These are phyloP conservation scores for Podospora tetraspora DNA, from an alignment of 495 filamentous ascomycete genomes.

Conservation along the genomic window DNA sequence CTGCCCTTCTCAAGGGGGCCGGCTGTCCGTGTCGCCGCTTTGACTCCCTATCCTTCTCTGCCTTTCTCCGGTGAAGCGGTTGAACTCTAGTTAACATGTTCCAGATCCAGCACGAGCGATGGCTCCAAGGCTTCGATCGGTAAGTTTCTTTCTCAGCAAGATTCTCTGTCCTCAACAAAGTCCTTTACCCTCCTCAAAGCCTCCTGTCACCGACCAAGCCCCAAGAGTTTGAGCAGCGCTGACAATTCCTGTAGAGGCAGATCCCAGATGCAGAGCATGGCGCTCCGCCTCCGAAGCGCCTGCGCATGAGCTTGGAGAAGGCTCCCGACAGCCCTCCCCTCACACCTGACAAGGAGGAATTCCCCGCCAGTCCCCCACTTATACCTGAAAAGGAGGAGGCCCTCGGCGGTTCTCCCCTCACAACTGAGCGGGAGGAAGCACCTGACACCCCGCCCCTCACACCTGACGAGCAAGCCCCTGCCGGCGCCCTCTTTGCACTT, in stretches of 20 bases:
- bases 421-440: too few species aligned
- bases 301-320: neutral
- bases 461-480: too few species aligned
- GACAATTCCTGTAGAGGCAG: neutral
- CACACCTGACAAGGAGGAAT: neutral
- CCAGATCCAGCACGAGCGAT: neutral
- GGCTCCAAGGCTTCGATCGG: neutral
- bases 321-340: neutral
- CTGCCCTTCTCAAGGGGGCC: too few species aligned
- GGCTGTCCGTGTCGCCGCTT: too few species aligned
- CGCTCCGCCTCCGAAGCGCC: neutral
- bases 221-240: neutral
- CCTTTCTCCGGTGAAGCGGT: neutral
- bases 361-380: too few species aligned
- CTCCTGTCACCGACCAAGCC: neutral
- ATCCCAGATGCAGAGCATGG: neutral
- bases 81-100: neutral
- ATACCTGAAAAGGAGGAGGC: neutral
- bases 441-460: too few species aligned
- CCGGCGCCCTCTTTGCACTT: too few species aligned
- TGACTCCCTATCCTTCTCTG: too few species aligned
- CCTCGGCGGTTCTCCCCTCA: too few species aligned
- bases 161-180: neutral
- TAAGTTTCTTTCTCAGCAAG: neutral
- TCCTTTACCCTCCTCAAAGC: neutral